Percentiles rank a stretch among this genome's conserved stretches.
Evolutionary conservation across 306 rosid species (phyloP).

Genomic region (Malus orientalis): DNA sequence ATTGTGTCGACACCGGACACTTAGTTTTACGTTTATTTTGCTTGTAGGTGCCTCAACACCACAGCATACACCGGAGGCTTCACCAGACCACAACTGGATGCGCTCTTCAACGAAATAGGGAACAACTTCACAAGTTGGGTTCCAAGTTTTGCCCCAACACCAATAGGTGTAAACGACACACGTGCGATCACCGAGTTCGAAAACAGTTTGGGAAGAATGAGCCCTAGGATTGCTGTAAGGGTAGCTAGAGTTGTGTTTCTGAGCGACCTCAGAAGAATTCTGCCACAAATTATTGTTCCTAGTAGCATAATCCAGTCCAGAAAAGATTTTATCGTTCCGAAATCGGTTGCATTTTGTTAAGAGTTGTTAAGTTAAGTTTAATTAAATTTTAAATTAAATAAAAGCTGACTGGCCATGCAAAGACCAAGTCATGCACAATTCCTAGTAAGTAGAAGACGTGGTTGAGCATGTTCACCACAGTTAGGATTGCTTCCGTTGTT

Average conservation of each 20-base stretch:
- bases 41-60: conserved; percentile 30
- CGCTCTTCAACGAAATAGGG: conserved; percentile 21
- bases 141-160: conserved; percentile 22
- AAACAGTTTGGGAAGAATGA: conserved; percentile 33
- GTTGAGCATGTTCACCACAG: too few relatives aligned
- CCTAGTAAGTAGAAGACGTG: too few relatives aligned
- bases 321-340: conserved; percentile 26
- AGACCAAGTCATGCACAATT: too few relatives aligned
- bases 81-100: conserved; percentile 15
- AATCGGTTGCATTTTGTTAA: conserved; percentile 11
- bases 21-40: neutral
- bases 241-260: conserved; percentile 34
- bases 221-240: conserved; percentile 28
- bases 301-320: conserved; percentile 34
- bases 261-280: conserved; percentile 27
- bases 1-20: neutral
- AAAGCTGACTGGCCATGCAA: too few relatives aligned
- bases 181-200: conserved; percentile 24
- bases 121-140: conserved; percentile 26
- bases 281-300: conserved; percentile 33
- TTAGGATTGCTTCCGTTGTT: too few relatives aligned
- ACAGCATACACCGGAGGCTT: conserved; percentile 35
- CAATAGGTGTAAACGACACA: conserved; percentile 15
- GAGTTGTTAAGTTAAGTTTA: too few relatives aligned
- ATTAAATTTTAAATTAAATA: too few relatives aligned